phyloP scores from a whole-genome alignment of 208 protist genomes.

The Wallacemonas sp. region DNA sequence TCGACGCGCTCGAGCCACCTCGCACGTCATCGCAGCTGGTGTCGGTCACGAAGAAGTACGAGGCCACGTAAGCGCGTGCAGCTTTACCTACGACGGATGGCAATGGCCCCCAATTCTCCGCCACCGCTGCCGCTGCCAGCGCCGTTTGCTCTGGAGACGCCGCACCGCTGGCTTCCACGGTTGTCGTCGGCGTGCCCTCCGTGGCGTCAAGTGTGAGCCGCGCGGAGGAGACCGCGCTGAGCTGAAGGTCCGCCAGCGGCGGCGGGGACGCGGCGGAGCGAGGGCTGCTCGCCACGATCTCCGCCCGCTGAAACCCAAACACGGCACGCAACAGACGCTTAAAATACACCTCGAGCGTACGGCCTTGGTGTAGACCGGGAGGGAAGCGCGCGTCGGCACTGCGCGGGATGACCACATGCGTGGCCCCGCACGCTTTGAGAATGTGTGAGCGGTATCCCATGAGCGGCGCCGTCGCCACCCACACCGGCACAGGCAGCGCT shows the following conservation, averaged over 20 bases:
- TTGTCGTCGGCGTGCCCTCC: neutral
- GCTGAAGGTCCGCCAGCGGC: too few relatives aligned
- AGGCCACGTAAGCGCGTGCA: slow-evolving; percentile 37
- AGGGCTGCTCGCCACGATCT: slow-evolving; percentile 7
- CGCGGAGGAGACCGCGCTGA: too few relatives aligned
- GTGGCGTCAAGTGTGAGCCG: too few relatives aligned
- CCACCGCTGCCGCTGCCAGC: slow-evolving; percentile 3
- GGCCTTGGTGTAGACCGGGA: slow-evolving; percentile 1
- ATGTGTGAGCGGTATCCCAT: slow-evolving; percentile 33
- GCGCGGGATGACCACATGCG: slow-evolving; percentile 45
- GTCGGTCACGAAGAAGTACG: slow-evolving; percentile 63
- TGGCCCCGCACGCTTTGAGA: slow-evolving; percentile 40
- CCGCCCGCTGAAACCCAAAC: slow-evolving; percentile 1
- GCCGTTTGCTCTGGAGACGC: slow-evolving; percentile 5
- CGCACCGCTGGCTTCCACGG: neutral
- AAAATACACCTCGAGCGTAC: slow-evolving; percentile 16
- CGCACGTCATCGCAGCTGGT: neutral
- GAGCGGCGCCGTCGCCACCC: slow-evolving; percentile 51
- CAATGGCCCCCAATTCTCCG: slow-evolving; percentile 17
- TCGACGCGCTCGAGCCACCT: neutral
- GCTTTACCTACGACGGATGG: slow-evolving; percentile 37
- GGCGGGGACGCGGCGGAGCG: too few relatives aligned
- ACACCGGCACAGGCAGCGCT: slow-evolving; percentile 32
- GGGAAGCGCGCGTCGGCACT: slow-evolving; percentile 24
- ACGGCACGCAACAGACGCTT: neutral